Evolutionary conservation across 805 yeast genomes (phyloP).

Genomic region (Starmerella potacharoeniae): DNA sequence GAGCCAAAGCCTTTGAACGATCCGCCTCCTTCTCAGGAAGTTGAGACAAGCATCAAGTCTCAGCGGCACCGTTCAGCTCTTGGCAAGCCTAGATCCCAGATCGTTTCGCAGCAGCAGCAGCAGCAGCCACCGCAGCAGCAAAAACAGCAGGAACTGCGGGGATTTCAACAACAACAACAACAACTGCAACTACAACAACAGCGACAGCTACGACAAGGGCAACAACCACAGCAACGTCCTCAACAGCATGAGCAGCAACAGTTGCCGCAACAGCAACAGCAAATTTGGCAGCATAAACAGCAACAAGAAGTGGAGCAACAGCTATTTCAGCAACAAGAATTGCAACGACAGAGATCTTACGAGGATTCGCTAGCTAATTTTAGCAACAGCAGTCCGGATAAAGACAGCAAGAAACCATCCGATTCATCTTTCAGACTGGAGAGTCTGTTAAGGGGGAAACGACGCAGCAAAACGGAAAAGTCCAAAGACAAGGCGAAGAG

Average conservation of each 20-base stretch:
- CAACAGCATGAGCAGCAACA: neutral
- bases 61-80: neutral
- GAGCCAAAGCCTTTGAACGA: neutral
- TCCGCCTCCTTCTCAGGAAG: neutral
- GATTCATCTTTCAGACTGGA: conserved; percentile 31
- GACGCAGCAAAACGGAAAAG: conserved; percentile 17
- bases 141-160: neutral
- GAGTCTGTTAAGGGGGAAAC: conserved; percentile 26
- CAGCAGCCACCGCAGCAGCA: neutral
- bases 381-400: neutral
- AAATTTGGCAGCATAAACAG: neutral
- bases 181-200: neutral
- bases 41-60: neutral
- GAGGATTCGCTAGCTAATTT: neutral
- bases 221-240: neutral
- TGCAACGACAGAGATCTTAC: neutral
- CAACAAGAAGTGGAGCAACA: neutral
- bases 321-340: neutral
- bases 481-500: neutral
- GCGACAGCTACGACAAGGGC: neutral
- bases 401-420: conserved; percentile 2
- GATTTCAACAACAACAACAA: neutral
- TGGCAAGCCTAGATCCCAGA: neutral
- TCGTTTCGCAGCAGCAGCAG: neutral
- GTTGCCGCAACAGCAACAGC: neutral